Base-by-base conservation (phyloP, 176 grass and related monocot genomes). In the Tillandsia leiboldiana region DNA sequence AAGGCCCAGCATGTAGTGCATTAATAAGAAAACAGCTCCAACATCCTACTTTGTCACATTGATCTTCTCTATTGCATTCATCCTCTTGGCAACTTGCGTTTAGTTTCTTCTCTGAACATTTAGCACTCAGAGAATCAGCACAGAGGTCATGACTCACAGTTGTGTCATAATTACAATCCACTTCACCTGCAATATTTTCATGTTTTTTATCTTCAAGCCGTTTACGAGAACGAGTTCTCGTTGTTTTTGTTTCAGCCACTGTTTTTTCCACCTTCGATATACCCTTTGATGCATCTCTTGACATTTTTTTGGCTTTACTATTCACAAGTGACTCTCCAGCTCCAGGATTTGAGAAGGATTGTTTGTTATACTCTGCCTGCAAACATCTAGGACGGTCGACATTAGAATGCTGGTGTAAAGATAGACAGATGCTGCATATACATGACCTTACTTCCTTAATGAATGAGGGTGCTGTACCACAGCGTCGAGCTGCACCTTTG, bases 21-120 rank as follows among this genome's bases (percentile, higher is more conserved):
- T 78, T 78, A 50, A 70, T 61, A 29, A 85, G 50, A 51, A 90
- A 79, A 26, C 93, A 97, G 28, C 74, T 78, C 93, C 83, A 97
- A 49, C 93, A 92, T 14, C 82, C 70, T 73, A 76, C 73, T 83
- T 80, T 78, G 61, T 71, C 70, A 74, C 72, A 84, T 53, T 66
- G 13, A 57, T 49, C 58, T 42, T 78, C 70, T 76, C 51, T 66
- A 28, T 61, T 80, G 66, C 13, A 10, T 53, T 67, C 48, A 10
- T 66, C 53, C 78, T 59, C 56, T 81, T 14, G 1, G 51, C 26
- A 26, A 76, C 26, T 69, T 2, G 15, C 51, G 47, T 50, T 50
- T 2, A 2, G 26, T 67, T 33, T 49, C 27, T 29, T 79, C 59
- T 49, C 56, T 2, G 28, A 3, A 58, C 81, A 71, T 62, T 64